Base-by-base conservation (phyloP, 2,329 filamentous ascomycete genomes). In the Fusarium vanettenii region DNA sequence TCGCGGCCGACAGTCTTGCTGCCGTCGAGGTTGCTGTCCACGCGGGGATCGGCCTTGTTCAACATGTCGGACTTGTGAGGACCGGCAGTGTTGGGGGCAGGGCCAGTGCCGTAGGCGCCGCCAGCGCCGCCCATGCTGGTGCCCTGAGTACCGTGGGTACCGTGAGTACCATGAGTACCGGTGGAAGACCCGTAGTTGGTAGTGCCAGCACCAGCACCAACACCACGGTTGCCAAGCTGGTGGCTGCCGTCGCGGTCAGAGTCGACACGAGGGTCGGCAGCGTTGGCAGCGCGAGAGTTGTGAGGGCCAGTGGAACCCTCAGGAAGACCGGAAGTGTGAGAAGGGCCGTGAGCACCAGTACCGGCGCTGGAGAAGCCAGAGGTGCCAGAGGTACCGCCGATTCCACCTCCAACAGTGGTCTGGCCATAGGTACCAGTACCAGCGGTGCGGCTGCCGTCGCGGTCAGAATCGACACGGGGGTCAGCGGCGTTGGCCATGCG, bases 11-110 rank as follows among this genome's bases (percentile, higher is more conserved):
- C 22, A 0, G 89, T 84, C 64, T 77, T 78, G 75, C 80, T 82
- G 55, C 83, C 80, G 66, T 87, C 86, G 22, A 87, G 84, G 77
- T 90, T 85, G 10, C 85, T 87, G 76, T 91, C 88, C 37, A 90
- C 85, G 10, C 87, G 82, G 16, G 88, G 88, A 66, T 91, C 89
- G 3, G 80, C 50, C 77, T 88, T 88, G 84, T 91, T 91, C 25
- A 82, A 74, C 18, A 85, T 11, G 68, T 87, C 83, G 3, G 84
- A 85, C 66, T 75, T 76, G 79, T 90, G 87, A 50, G 88, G 88
- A 0, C 88, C 88, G 3, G 81, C 81, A 9, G 81, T 83, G 45
- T 68, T 74, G 29, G 76, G 69, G 18, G 81, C 80, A 25, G 79
- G 77, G 20, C 79, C 80, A 4, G 71, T 85, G 10, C 87, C 87